Evolutionary conservation across 2,329 filamentous ascomycete species (phyloP).

Genomic region (Cladosporium sp.): DNA sequence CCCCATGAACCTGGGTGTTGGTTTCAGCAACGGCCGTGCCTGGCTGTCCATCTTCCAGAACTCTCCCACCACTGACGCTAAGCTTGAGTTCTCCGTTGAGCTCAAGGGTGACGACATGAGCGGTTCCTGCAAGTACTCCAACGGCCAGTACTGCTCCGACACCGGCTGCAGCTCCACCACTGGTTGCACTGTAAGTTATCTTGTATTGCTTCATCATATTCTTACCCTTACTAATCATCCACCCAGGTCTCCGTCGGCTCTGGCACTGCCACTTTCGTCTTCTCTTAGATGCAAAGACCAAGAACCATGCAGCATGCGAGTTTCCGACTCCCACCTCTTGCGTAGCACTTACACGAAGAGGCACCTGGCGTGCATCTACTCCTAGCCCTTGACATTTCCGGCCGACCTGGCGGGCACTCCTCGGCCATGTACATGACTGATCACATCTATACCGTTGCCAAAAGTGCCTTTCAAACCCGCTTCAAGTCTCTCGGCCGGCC

Average conservation of each 20-base stretch:
- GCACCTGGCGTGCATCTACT: slow-evolving; percentile 9
- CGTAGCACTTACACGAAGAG: neutral
- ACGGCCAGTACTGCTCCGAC: slow-evolving; percentile 55
- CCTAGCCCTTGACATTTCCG: slow-evolving; percentile 2
- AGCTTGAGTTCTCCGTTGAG: slow-evolving; percentile 72
- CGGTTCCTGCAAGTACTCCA: slow-evolving; percentile 58
- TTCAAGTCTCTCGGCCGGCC: slow-evolving; percentile 5
- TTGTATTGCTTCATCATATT: neutral
- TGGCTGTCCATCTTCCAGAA: slow-evolving; percentile 86
- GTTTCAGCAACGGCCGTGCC: slow-evolving; percentile 61
- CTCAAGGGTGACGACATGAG: slow-evolving; percentile 60
- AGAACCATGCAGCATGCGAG: neutral
- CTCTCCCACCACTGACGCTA: slow-evolving; percentile 61
- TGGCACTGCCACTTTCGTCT: slow-evolving; percentile 45
- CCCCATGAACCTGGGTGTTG: slow-evolving; percentile 78
- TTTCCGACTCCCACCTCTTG: neutral
- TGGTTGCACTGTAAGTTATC: slow-evolving; percentile 71
- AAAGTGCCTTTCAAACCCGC: neutral
- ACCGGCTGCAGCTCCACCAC: slow-evolving; percentile 43
- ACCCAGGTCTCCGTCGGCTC: slow-evolving; percentile 43
- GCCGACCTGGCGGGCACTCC: slow-evolving; percentile 6
- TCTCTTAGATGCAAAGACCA: slow-evolving; percentile 19
- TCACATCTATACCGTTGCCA: slow-evolving; percentile 1
- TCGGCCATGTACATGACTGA: slow-evolving; percentile 9
- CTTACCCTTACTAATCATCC: slow-evolving; percentile 14